These are phyloP conservation scores for Closterium sp. DNA, from an alignment of 139 green algal genomes.

Conservation along the genomic window DNA sequence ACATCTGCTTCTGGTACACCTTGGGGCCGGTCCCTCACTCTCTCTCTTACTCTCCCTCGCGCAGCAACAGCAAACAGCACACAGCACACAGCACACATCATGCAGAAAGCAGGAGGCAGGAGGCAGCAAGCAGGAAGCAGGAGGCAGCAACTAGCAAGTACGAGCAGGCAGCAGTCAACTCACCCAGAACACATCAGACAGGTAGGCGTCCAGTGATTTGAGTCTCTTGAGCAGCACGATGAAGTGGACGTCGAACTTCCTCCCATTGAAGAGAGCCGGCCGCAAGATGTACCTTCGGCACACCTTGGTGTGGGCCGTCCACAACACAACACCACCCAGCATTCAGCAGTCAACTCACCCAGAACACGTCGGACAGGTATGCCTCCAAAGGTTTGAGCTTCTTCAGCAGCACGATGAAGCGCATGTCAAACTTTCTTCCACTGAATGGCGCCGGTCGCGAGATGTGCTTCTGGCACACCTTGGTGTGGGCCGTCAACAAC, in stretches of 20 bases:
- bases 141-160: too few relatives aligned
- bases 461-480: constrained; percentile 32
- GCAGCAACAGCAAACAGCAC: too few relatives aligned
- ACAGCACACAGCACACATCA: too few relatives aligned
- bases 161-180: not conserved
- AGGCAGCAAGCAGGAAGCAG: too few relatives aligned
- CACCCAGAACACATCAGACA: constrained; percentile 50
- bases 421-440: constrained; percentile 46
- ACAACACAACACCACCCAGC: too few relatives aligned
- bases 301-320: too few relatives aligned
- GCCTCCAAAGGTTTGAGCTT: constrained; percentile 26
- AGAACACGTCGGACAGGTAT: not conserved
- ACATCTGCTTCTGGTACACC: too few relatives aligned
- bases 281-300: constrained; percentile 44
- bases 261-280: constrained; percentile 25
- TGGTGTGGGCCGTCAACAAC: too few relatives aligned
- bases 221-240: constrained; percentile 30
- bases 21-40: too few relatives aligned
- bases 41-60: too few relatives aligned
- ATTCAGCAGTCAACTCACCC: not conserved
- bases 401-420: constrained; percentile 37
- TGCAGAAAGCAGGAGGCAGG: too few relatives aligned
- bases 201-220: constrained; percentile 13
- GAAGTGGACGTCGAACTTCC: constrained; percentile 48
- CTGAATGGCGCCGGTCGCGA: constrained; percentile 28